phyloP scores from a whole-genome alignment of 371 early-diverging fungal species.

The Circinella minor region DNA sequence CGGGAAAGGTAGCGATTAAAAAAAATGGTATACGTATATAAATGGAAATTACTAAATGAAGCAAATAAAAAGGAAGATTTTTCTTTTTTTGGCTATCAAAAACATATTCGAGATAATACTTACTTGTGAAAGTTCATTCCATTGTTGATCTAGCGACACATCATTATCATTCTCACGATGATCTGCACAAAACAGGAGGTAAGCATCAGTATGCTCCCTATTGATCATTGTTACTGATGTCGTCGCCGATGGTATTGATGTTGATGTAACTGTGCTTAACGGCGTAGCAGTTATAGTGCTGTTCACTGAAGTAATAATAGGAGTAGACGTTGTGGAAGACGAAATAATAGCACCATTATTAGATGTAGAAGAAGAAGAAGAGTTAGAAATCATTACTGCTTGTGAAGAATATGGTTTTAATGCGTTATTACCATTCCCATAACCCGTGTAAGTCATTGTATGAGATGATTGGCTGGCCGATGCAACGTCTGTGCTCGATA shows the following conservation, averaged over 20 bases:
- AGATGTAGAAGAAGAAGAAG: neutral
- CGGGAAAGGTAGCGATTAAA: neutral
- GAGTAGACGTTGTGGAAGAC: neutral
- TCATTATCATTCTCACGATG: neutral
- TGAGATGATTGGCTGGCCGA: conserved; percentile 2
- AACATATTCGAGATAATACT: neutral
- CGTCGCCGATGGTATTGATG: neutral
- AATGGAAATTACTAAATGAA: conserved; percentile 1
- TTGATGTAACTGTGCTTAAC: neutral
- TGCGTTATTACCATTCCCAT: neutral
- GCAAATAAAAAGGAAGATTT: neutral
- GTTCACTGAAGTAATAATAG: no score
- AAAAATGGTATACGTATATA: neutral
- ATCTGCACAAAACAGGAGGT: conserved; percentile 2
- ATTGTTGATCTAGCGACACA: neutral
- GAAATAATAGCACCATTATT: neutral
- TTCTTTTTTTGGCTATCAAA: no score
- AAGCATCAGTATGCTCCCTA: neutral
- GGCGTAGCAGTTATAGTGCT: no score
- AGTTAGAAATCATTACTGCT: neutral
- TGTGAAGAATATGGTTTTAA: neutral
- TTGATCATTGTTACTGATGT: neutral
- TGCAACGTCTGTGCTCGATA: conserved; percentile 12
- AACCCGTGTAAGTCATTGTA: conserved; percentile 5
- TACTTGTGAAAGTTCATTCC: neutral